These are phyloP conservation scores for Suillus decipiens DNA, from an alignment of 768 basidiomycete genomes.

Conservation along the genomic window DNA sequence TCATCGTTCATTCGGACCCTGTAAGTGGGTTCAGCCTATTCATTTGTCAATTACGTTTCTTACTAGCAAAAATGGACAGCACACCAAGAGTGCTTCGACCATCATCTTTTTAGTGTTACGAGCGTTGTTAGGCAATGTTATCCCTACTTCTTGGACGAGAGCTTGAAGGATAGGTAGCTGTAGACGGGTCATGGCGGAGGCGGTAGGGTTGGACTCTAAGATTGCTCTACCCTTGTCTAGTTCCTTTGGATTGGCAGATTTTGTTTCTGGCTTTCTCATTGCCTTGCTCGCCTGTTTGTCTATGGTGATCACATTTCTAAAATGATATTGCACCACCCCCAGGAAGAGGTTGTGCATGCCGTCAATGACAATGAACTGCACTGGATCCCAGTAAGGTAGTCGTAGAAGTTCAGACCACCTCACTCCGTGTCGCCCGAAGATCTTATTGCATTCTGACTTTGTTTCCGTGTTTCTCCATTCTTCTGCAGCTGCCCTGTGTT, in stretches of 20 bases:
- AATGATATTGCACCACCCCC: conserved; percentile 16
- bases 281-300: conserved; percentile 13
- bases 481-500: conserved; percentile 12
- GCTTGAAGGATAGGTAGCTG: not conserved
- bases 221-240: conserved; percentile 1
- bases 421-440: conserved; percentile 21
- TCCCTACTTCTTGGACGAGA: conserved; percentile 5
- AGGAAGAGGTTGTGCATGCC: conserved; percentile 41
- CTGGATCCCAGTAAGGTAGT: conserved; percentile 39
- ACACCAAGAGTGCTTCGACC: not conserved
- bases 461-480: conserved; percentile 21
- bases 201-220: not conserved
- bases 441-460: not conserved
- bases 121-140: not conserved
- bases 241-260: not conserved
- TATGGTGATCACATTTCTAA: conserved; percentile 12
- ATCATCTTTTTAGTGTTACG: not conserved
- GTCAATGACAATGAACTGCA: conserved; percentile 32
- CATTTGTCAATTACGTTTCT: not conserved
- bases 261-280: not conserved
- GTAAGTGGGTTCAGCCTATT: not conserved
- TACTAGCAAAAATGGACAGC: not conserved
- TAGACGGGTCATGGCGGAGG: not conserved
- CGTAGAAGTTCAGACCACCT: conserved; percentile 32
- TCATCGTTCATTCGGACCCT: not conserved